Conservation (phyloP, 495 filamentous ascomycete species). For the Echria macrotheca region DNA sequence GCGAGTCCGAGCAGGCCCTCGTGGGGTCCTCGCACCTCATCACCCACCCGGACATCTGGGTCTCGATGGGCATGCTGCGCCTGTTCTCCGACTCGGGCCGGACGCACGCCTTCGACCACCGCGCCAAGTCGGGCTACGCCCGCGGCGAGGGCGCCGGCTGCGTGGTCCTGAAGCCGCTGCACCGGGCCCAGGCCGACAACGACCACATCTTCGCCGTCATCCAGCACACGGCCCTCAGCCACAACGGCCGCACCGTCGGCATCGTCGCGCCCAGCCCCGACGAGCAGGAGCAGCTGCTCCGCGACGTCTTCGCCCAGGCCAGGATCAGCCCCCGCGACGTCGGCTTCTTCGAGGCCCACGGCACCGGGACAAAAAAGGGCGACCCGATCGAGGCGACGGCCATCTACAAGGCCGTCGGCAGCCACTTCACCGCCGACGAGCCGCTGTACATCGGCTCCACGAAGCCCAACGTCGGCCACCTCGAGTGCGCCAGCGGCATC, state of each 20-base stretch:
- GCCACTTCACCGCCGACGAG: constrained; percentile 28
- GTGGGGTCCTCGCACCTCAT: constrained; percentile 43
- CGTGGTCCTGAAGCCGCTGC: constrained; percentile 49
- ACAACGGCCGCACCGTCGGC: constrained; percentile 50
- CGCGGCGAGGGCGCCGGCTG: constrained; percentile 39
- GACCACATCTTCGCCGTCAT: constrained; percentile 56
- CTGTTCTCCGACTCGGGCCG: constrained; percentile 35
- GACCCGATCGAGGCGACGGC: constrained; percentile 58
- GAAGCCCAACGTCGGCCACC: constrained; percentile 57
- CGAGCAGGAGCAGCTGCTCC: constrained; percentile 47
- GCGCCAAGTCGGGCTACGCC: constrained; percentile 40
- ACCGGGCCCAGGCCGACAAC: constrained; percentile 46
- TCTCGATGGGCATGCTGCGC: constrained; percentile 32
- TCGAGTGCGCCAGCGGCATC: constrained; percentile 53
- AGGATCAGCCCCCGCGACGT: constrained; percentile 36
- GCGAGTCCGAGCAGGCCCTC: constrained; percentile 41
- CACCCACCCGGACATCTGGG: constrained; percentile 38
- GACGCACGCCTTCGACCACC: constrained; percentile 37
- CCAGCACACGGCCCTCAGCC: constrained; percentile 46
- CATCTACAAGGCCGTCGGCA: constrained; percentile 43
- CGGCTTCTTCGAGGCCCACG: constrained; percentile 48
- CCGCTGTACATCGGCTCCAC: constrained; percentile 52
- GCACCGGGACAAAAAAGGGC: constrained; percentile 56
- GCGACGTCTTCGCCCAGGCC: constrained; percentile 37
- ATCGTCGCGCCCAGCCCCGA: constrained; percentile 48